Conservation (phyloP, 176 grass and related monocot genomes). For the Neostapfia colusana region DNA sequence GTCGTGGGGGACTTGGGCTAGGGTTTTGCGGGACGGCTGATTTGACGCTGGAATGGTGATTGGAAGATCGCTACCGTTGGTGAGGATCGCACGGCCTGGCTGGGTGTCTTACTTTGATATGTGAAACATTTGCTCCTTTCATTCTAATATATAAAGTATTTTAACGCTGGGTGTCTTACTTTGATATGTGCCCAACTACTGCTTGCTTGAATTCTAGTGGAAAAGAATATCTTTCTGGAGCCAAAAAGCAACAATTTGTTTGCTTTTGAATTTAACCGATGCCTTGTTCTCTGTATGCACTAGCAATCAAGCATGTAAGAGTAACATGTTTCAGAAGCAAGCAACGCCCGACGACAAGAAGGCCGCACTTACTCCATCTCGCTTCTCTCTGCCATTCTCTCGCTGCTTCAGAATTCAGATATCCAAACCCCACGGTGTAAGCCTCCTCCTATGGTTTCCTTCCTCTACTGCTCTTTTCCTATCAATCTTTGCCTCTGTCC, state of each 20-base stretch:
- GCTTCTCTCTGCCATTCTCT: conserved; percentile 37
- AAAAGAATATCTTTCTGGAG: conserved; percentile 24
- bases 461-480: conserved; percentile 17
- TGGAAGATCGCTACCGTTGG: conserved; percentile 24
- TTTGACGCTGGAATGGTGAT: neutral
- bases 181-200: no score
- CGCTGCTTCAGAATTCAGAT: conserved; percentile 49
- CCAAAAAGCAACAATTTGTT: conserved; percentile 26
- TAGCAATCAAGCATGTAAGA: conserved; percentile 9
- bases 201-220: conserved; percentile 7
- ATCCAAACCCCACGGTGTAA: conserved; percentile 54
- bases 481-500: conserved; percentile 19
- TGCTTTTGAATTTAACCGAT: neutral
- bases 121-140: no score
- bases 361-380: conserved; percentile 47
- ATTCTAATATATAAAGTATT: no score
- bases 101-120: no score
- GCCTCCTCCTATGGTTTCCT: conserved; percentile 44
- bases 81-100: neutral
- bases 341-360: conserved; percentile 3
- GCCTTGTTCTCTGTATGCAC: conserved; percentile 14
- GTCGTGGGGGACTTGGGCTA: conserved; percentile 18
- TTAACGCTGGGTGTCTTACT: no score
- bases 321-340: conserved; percentile 37
- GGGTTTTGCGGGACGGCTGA: conserved; percentile 41